Conservation (phyloP, 208 protist genomes). For the Kentomonas sorsogonicus region DNA sequence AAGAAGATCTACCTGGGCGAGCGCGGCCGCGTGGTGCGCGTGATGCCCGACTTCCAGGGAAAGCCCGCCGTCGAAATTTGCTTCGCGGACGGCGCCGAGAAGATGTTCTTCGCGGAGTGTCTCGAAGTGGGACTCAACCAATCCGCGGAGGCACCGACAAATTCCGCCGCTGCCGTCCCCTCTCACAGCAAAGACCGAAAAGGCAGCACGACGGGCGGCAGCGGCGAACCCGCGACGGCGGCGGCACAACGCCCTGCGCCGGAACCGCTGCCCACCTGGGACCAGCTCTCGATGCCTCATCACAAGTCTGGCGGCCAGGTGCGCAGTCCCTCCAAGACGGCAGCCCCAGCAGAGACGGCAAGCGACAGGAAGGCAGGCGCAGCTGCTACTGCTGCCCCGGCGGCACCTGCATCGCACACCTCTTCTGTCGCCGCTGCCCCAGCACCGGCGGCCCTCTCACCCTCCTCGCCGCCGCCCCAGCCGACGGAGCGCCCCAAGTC, state of each 20-base stretch:
- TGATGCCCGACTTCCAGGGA: slow-evolving; percentile 65
- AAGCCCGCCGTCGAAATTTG: slow-evolving; percentile 74
- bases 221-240: neutral
- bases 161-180: neutral
- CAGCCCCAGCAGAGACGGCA: neutral
- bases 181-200: neutral
- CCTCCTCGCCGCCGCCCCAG: no score
- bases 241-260: neutral
- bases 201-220: neutral
- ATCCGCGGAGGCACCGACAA: neutral
- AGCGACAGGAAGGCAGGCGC: no score
- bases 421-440: no score
- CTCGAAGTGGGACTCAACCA: slow-evolving; percentile 21
- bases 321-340: no score
- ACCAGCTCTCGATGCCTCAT: neutral
- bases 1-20: slow-evolving; percentile 82
- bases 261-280: neutral
- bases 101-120: slow-evolving; percentile 77
- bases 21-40: slow-evolving; percentile 45
- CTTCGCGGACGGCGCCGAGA: slow-evolving; percentile 75
- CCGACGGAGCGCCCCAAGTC: no score
- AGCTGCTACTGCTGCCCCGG: no score
- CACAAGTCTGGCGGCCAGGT: no score
- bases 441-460: no score
- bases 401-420: no score